Percentiles rank a stretch among this genome's conserved stretches.
Conservation (phyloP, 2,329 filamentous ascomycete genomes). For the Penicillium sp. region DNA sequence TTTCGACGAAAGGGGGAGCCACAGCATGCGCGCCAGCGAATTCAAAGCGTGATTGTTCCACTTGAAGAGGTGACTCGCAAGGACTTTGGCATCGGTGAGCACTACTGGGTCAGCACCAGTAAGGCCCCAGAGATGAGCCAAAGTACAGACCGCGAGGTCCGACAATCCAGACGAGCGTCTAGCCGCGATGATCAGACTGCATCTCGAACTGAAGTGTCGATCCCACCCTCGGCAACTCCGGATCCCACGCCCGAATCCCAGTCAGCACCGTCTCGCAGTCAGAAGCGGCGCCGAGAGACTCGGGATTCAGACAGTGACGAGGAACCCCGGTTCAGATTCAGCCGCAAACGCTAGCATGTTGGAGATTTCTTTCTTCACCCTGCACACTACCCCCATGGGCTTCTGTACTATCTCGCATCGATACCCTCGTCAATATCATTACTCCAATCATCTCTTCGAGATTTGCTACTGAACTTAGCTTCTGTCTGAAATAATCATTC, state of each 20-base stretch:
- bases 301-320: slow-evolving; percentile 60
- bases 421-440: slow-evolving; percentile 16
- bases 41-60: slow-evolving; percentile 65
- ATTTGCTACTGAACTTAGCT: too few relatives aligned
- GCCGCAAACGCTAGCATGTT: slow-evolving; percentile 42
- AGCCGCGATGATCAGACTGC: slow-evolving; percentile 2
- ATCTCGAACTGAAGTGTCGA: slow-evolving; percentile 15
- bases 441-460: not conserved
- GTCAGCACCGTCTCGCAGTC: slow-evolving; percentile 23
- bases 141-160: slow-evolving; percentile 25
- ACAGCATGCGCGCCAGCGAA: slow-evolving; percentile 40
- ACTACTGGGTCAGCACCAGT: slow-evolving; percentile 64
- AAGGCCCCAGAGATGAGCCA: slow-evolving; percentile 31
- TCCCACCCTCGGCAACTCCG: slow-evolving; percentile 16
- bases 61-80: slow-evolving; percentile 72
- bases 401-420: slow-evolving; percentile 12
- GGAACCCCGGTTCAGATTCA: slow-evolving; percentile 58
- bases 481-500: too few relatives aligned
- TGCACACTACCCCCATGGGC: not conserved
- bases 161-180: slow-evolving; percentile 5
- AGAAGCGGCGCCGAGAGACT: slow-evolving; percentile 39
- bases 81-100: slow-evolving; percentile 72
- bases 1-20: slow-evolving; percentile 57
- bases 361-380: not conserved
- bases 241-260: slow-evolving; percentile 24